Evolutionary conservation across 768 basidiomycete species (phyloP).

Genomic region (Rhizopogon sp.): DNA sequence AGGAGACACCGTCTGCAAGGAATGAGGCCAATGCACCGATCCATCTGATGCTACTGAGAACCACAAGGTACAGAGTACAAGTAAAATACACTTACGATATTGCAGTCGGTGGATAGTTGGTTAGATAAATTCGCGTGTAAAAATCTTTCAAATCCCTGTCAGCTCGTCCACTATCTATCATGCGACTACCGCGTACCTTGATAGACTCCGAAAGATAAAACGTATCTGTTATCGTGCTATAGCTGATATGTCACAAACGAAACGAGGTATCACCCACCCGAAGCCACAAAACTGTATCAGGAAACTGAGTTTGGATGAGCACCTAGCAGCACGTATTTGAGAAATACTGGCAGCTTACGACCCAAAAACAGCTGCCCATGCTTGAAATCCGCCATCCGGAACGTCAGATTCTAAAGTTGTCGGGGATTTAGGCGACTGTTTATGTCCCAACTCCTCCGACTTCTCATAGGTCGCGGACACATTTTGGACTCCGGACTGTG

Average conservation of each 20-base stretch:
- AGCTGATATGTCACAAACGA: background rate
- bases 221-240: conserved; percentile 12
- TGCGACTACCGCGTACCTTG: conserved; percentile 15
- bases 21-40: conserved; percentile 41
- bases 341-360: background rate
- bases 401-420: background rate
- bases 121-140: conserved; percentile 27
- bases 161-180: background rate
- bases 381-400: conserved; percentile 5
- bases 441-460: no score
- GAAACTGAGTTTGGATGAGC: conserved; percentile 7
- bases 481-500: no score
- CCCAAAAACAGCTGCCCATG: conserved; percentile 8
- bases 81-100: conserved; percentile 19
- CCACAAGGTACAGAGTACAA: conserved; percentile 21
- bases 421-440: no score
- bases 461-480: no score
- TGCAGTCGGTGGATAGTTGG: conserved; percentile 20
- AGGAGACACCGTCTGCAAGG: conserved; percentile 30
- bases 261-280: conserved; percentile 9
- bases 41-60: conserved; percentile 11
- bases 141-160: conserved; percentile 20
- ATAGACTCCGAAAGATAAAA: conserved; percentile 28
- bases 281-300: conserved; percentile 23
- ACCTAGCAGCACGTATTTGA: background rate